Evolutionary conservation across 2,329 filamentous ascomycete genomes (phyloP).

Genomic region (Calonectria honghensis): DNA sequence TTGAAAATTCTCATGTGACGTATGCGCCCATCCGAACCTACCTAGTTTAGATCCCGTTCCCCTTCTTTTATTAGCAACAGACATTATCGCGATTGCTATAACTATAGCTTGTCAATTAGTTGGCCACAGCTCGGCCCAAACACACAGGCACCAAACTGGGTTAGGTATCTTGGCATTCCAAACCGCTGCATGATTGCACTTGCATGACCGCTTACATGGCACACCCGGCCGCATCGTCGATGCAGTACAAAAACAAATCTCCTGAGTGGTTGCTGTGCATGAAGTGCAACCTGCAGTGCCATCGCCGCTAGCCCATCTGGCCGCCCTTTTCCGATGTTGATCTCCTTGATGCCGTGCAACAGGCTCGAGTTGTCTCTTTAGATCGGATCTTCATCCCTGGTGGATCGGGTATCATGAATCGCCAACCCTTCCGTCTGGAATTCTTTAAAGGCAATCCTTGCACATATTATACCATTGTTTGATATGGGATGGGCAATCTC

Average conservation of each 20-base stretch:
- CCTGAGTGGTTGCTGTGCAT: slow-evolving; percentile 17
- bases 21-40: slow-evolving; percentile 6
- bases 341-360: background rate
- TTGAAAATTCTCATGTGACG: slow-evolving; percentile 14
- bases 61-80: slow-evolving; percentile 26
- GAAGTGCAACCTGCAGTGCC: slow-evolving; percentile 13
- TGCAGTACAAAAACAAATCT: slow-evolving; percentile 9
- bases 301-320: slow-evolving; percentile 6
- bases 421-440: too few relatives aligned
- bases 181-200: slow-evolving; percentile 6
- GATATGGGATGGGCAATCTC: too few relatives aligned
- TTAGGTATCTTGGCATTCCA: slow-evolving; percentile 22
- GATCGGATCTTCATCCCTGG: background rate
- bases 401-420: background rate
- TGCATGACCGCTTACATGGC: slow-evolving; percentile 13
- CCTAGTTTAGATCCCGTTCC: slow-evolving; percentile 32
- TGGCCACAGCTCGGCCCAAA: slow-evolving; percentile 4
- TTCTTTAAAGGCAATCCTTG: too few relatives aligned
- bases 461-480: too few relatives aligned
- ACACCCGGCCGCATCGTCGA: slow-evolving; percentile 8
- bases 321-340: slow-evolving; percentile 1
- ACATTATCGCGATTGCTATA: slow-evolving; percentile 19
- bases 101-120: slow-evolving; percentile 4
- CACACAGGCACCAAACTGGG: slow-evolving; percentile 5
- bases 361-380: background rate